These are phyloP conservation scores for Poa annua DNA, from an alignment of 176 grass and related monocot species.

Conservation along the genomic window DNA sequence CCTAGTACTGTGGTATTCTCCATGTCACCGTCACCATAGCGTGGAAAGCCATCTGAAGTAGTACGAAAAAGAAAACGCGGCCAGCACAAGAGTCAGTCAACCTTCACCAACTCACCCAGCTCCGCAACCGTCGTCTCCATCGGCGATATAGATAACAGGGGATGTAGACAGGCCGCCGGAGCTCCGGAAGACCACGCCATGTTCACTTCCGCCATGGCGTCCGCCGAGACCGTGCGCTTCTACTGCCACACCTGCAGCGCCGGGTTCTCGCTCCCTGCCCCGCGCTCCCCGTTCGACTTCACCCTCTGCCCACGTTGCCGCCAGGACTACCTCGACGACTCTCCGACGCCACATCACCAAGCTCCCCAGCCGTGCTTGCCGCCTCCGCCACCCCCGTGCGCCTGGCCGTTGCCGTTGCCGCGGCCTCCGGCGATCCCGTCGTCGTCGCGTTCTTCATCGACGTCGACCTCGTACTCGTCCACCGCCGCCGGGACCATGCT, in stretches of 20 bases:
- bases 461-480: background rate
- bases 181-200: background rate
- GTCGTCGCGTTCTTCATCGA: background rate
- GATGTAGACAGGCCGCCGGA: background rate
- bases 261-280: background rate
- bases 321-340: slow-evolving; percentile 27
- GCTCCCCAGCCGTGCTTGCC: background rate
- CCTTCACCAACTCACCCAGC: too few relatives aligned
- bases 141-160: too few relatives aligned
- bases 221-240: background rate
- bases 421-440: too few relatives aligned
- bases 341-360: background rate
- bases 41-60: background rate
- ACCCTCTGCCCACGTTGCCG: slow-evolving; percentile 7
- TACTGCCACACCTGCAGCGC: background rate
- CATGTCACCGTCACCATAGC: background rate
- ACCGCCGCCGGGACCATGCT: background rate
- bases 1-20: background rate
- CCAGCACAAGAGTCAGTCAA: too few relatives aligned
- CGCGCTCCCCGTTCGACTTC: slow-evolving; percentile 19
- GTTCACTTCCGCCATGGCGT: background rate
- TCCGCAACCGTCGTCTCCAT: background rate
- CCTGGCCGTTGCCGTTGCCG: too few relatives aligned
- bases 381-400: too few relatives aligned
- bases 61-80: background rate